Evolutionary conservation across 371 early-diverging fungal species (phyloP).

Genomic region (Mortierella sp.): DNA sequence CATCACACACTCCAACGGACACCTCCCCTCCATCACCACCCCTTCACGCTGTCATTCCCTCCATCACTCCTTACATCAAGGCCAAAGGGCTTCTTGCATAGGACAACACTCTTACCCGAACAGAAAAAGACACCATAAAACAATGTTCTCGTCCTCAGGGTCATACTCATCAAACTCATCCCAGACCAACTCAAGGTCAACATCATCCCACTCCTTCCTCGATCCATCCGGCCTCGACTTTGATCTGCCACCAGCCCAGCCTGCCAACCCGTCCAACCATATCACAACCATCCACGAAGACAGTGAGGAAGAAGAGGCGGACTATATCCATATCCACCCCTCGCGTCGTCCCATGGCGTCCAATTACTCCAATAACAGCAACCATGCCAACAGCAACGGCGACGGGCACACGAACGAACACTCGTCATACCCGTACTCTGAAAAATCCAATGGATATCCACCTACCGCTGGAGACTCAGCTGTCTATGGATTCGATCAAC

Average conservation of each 20-base stretch:
- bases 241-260: slow-evolving; percentile 42
- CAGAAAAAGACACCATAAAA: not conserved
- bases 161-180: slow-evolving; percentile 25
- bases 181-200: slow-evolving; percentile 18
- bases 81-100: not conserved
- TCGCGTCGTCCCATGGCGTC: slow-evolving; percentile 3
- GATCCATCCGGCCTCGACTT: slow-evolving; percentile 52
- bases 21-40: not conserved
- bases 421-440: slow-evolving; percentile 17
- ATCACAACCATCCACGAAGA: slow-evolving; percentile 55
- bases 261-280: slow-evolving; percentile 9
- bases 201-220: slow-evolving; percentile 40
- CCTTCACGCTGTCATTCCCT: not conserved
- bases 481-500: slow-evolving; percentile 11
- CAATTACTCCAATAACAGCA: not conserved
- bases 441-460: slow-evolving; percentile 13
- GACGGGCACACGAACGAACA: not conserved
- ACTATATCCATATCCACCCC: slow-evolving; percentile 40
- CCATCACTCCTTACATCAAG: not conserved
- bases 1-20: not conserved
- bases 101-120: not conserved
- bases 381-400: not conserved
- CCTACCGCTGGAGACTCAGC: not conserved
- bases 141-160: slow-evolving; percentile 35
- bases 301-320: slow-evolving; percentile 44